Evolutionary conservation across 495 filamentous ascomycete species (phyloP).

Genomic region (Penicillium mononematosum): DNA sequence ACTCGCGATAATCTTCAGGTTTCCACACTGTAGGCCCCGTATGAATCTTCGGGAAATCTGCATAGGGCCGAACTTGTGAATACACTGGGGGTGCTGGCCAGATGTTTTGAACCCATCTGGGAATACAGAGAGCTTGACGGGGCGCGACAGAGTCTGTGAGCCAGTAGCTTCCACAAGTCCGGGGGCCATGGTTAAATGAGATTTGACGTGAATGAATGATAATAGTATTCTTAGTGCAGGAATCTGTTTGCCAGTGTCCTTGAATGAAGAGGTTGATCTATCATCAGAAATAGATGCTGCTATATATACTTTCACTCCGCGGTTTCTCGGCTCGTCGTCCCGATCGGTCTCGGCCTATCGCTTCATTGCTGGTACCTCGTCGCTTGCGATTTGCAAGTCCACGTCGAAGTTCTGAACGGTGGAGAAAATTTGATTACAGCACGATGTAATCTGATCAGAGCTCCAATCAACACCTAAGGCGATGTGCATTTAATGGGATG

Average conservation of each 20-base stretch:
- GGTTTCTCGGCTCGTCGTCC: constrained; percentile 20
- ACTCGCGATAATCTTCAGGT: constrained; percentile 64
- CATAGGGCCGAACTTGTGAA: constrained; percentile 63
- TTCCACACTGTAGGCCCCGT: constrained; percentile 77
- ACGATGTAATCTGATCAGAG: not conserved
- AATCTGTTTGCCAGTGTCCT: not conserved
- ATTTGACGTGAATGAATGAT: not conserved
- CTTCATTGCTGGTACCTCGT: not conserved
- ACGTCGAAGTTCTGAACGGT: not conserved
- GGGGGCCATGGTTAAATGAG: constrained; percentile 18
- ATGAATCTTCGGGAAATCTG: constrained; percentile 70
- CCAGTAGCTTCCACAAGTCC: constrained; percentile 13
- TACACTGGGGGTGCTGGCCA: constrained; percentile 79
- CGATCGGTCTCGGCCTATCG: constrained; percentile 7
- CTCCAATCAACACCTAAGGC: not conserved
- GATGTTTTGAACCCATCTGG: constrained; percentile 66
- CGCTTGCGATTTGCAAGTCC: not conserved
- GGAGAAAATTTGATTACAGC: not conserved
- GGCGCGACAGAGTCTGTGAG: constrained; percentile 4
- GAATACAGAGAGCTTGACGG: constrained; percentile 37
- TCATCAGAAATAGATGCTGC: too few species aligned
- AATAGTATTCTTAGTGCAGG: not conserved
- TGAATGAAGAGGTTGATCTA: not conserved
- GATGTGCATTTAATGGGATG: not conserved
- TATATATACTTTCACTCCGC: constrained; percentile 16